Percentiles rank a stretch among this genome's conserved stretches.
These are phyloP conservation scores for Ophiostoma angusticollis DNA, from an alignment of 2,329 filamentous ascomycete genomes.

Conservation along the genomic window DNA sequence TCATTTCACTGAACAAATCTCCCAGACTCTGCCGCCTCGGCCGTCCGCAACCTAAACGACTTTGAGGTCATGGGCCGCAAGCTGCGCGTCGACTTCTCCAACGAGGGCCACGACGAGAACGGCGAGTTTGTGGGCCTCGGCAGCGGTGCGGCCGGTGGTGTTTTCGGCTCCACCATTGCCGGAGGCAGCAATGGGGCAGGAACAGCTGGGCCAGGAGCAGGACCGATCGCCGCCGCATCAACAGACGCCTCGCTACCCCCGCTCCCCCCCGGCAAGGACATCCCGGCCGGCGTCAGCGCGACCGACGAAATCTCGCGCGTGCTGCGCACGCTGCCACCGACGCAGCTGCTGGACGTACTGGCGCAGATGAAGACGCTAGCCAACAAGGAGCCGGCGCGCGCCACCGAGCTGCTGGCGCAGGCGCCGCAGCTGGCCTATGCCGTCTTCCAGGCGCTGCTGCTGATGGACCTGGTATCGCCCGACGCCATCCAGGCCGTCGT, in stretches of 20 bases:
- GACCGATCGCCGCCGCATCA: too few species aligned
- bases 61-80: constrained; percentile 92
- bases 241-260: too few species aligned
- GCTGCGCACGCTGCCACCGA: constrained; percentile 70
- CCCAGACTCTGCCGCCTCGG: constrained; percentile 75
- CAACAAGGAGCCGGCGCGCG: constrained; percentile 67
- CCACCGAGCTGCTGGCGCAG: constrained; percentile 73
- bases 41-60: constrained; percentile 90
- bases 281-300: constrained; percentile 70
- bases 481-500: constrained; percentile 71
- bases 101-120: constrained; percentile 61
- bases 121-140: background rate
- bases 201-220: too few species aligned
- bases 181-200: background rate
- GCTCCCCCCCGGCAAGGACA: constrained; percentile 71
- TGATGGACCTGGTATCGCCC: constrained; percentile 85
- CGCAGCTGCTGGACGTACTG: constrained; percentile 85
- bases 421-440: constrained; percentile 90
- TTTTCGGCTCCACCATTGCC: background rate
- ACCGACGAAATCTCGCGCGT: constrained; percentile 88
- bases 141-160: background rate
- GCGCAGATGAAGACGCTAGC: constrained; percentile 88
- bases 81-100: constrained; percentile 88
- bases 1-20: too few species aligned
- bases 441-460: constrained; percentile 83